Percentiles rank a stretch among this genome's conserved stretches.
These are phyloP conservation scores for Trichoderma virens DNA, from an alignment of 495 filamentous ascomycete species.

Conservation along the genomic window DNA sequence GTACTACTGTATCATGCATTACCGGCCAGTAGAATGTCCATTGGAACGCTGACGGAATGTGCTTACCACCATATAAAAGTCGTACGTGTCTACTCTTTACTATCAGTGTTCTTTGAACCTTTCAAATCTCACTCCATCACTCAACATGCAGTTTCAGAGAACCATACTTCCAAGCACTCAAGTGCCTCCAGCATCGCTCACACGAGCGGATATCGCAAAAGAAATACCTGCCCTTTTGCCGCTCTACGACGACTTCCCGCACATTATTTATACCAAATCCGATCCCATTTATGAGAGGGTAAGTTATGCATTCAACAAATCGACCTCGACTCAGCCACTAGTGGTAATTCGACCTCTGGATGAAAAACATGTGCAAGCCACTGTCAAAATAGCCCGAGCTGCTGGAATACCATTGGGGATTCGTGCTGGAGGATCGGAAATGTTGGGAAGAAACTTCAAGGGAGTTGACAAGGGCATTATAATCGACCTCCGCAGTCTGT, in stretches of 20 bases:
- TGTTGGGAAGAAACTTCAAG: background rate
- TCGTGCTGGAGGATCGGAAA: background rate
- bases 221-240: background rate
- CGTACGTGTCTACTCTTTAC: too few species aligned
- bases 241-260: background rate
- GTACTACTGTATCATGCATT: too few species aligned
- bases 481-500: background rate
- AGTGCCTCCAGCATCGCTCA: background rate
- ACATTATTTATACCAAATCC: background rate
- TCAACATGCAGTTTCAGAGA: background rate
- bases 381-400: background rate
- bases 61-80: too few species aligned
- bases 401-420: background rate
- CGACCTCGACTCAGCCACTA: background rate
- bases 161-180: background rate
- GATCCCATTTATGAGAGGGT: background rate
- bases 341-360: background rate
- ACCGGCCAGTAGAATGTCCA: too few species aligned
- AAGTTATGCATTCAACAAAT: background rate
- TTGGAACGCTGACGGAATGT: too few species aligned
- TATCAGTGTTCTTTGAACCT: too few species aligned
- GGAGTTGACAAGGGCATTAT: background rate
- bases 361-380: background rate
- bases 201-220: background rate
- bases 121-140: background rate